Conservation (phyloP, 2,329 filamentous ascomycete genomes). For the Arthrobotrys sphaeroides region DNA sequence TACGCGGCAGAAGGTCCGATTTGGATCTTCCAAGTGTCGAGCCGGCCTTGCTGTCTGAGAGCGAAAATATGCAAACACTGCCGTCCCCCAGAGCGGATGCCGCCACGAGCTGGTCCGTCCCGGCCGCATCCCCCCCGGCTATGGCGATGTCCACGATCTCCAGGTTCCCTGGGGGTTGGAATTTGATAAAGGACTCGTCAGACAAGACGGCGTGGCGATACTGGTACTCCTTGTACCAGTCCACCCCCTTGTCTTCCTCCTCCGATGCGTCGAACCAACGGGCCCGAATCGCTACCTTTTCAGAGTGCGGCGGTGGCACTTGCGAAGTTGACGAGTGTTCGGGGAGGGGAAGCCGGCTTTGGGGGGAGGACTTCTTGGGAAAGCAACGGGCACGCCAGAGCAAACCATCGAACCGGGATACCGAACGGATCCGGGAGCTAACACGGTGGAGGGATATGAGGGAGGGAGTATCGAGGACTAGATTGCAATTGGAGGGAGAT, state of each 20-base stretch:
- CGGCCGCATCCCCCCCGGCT: background rate
- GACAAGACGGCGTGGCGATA: constrained; percentile 55
- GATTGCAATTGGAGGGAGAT: background rate
- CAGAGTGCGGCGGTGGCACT: background rate
- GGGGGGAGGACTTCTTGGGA: background rate
- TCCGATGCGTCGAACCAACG: constrained; percentile 18
- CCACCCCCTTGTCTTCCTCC: constrained; percentile 48
- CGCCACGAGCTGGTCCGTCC: constrained; percentile 36
- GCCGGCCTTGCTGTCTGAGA: constrained; percentile 47
- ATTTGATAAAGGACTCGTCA: constrained; percentile 45
- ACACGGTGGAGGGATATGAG: constrained; percentile 45
- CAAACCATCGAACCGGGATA: constrained; percentile 43
- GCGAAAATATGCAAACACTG: constrained; percentile 55
- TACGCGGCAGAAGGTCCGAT: constrained; percentile 35
- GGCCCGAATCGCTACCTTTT: constrained; percentile 5
- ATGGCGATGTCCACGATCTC: constrained; percentile 54
- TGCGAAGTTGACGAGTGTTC: background rate
- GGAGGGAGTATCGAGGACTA: constrained; percentile 41
- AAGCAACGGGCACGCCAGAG: constrained; percentile 36
- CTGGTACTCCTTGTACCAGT: constrained; percentile 58
- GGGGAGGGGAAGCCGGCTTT: background rate
- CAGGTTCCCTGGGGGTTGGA: constrained; percentile 47
- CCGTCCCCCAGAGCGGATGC: constrained; percentile 55
- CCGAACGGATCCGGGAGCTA: constrained; percentile 35
- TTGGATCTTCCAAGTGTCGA: constrained; percentile 50